phyloP scores from a whole-genome alignment of 164 flowering plant genomes.

The Vitis labrusca region DNA sequence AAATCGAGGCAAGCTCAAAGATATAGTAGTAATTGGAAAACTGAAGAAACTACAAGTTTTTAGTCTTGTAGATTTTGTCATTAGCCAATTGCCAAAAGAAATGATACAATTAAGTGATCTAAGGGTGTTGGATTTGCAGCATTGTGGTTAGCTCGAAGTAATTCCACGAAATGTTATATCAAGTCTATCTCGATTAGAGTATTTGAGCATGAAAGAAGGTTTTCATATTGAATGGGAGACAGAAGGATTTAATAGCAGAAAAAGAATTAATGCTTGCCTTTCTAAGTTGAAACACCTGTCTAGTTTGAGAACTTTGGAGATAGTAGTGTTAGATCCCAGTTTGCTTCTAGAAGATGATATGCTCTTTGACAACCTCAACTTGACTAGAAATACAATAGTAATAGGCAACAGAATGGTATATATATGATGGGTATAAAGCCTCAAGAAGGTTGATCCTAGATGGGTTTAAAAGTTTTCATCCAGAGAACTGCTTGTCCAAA shows the following conservation, averaged over 20 bases:
- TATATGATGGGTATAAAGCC: neutral
- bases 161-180: conserved; percentile 16
- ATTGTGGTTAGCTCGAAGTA: conserved; percentile 2
- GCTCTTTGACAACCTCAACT: neutral
- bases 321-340: neutral
- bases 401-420: conserved; percentile 6
- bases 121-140: conserved; percentile 8
- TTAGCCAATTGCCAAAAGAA: conserved; percentile 9
- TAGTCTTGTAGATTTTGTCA: neutral
- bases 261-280: too few species aligned
- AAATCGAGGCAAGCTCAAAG: too few species aligned
- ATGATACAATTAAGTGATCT: conserved; percentile 19
- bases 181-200: conserved; percentile 17
- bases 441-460: neutral
- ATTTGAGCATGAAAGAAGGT: conserved; percentile 8
- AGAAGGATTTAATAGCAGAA: neutral
- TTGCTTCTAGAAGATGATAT: neutral
- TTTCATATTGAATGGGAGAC: conserved; percentile 7
- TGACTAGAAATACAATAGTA: neutral
- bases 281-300: too few species aligned
- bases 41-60: too few species aligned
- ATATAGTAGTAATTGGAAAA: too few species aligned
- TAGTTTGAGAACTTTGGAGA: neutral
- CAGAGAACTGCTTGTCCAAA: neutral
- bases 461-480: neutral